Evolutionary conservation across 2,329 filamentous ascomycete species (phyloP).

Genomic region (Gaeumannomyces sp.): DNA sequence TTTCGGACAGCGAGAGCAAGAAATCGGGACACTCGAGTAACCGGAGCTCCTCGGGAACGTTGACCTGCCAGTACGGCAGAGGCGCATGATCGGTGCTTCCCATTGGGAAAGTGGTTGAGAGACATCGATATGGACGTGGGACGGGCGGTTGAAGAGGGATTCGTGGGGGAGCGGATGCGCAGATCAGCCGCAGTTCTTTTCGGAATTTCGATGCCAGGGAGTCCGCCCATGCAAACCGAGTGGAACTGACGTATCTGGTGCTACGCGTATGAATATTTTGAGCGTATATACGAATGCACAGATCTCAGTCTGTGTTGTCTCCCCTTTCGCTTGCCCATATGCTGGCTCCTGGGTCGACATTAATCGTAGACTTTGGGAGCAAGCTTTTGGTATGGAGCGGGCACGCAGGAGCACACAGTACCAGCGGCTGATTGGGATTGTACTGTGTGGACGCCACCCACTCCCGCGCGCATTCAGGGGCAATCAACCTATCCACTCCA

Average conservation of each 20-base stretch:
- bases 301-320: not conserved
- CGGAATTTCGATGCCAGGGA: not conserved
- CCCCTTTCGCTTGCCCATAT: too few relatives aligned
- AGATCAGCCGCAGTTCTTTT: not conserved
- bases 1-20: constrained; percentile 55
- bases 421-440: not conserved
- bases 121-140: not conserved
- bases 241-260: too few relatives aligned
- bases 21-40: constrained; percentile 65
- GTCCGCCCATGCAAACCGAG: too few relatives aligned
- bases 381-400: not conserved
- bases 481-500: not conserved
- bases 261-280: too few relatives aligned
- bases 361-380: not conserved
- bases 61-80: constrained; percentile 80
- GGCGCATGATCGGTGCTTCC: not conserved
- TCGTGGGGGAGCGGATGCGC: not conserved
- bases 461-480: not conserved
- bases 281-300: too few relatives aligned
- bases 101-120: not conserved
- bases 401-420: not conserved
- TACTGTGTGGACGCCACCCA: not conserved
- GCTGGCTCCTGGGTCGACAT: too few relatives aligned
- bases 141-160: not conserved
- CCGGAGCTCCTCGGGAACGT: constrained; percentile 58